phyloP scores from a whole-genome alignment of 148 eudicot genomes.

The Diospyros kaki region DNA sequence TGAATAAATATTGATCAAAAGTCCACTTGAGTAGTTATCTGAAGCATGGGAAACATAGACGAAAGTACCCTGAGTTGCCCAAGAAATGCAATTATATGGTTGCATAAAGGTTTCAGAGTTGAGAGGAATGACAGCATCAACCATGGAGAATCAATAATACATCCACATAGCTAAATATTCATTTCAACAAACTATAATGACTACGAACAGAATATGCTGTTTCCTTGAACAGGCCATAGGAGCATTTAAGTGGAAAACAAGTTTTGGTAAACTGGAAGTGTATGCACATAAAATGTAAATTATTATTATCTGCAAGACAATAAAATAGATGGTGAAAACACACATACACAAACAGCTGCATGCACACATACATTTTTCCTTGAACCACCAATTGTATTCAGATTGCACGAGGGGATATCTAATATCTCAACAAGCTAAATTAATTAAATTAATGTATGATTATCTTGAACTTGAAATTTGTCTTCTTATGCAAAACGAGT shows the following conservation, averaged over 20 bases:
- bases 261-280: constrained; percentile 1
- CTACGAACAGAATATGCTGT: too few species aligned
- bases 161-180: background rate
- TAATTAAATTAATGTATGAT: background rate
- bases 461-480: background rate
- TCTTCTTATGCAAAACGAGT: background rate
- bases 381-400: background rate
- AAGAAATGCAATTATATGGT: background rate
- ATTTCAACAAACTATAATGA: background rate
- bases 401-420: background rate
- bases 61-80: background rate
- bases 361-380: background rate
- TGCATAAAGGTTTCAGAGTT: background rate
- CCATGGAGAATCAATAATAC: background rate
- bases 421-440: background rate
- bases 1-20: background rate
- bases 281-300: background rate
- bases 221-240: background rate
- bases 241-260: background rate
- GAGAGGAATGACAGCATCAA: background rate
- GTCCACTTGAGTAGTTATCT: background rate
- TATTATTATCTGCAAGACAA: background rate
- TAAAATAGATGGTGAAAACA: background rate
- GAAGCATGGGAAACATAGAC: background rate
- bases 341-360: background rate